Evolutionary conservation across 1,284 basidiomycete species (phyloP), one percentile per base, ranked within the genome.

Genomic region (Rhodotorula glutinis): DNA sequence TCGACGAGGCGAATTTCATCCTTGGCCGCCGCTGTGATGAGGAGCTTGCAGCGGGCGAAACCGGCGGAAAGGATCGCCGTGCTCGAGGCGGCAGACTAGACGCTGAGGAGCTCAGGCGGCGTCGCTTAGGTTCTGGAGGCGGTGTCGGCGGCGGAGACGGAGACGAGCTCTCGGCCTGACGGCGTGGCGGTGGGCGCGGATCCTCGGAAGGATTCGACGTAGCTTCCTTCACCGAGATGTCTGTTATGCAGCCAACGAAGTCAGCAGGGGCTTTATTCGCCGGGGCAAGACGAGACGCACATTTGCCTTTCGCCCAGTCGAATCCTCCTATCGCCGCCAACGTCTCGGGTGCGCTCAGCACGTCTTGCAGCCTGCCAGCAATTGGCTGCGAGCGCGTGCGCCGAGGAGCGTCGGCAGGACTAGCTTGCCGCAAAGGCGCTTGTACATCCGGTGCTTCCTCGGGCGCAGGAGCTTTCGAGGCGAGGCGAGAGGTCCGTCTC

Each of bases 151-250:
- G 51, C 1, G 57, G 66, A 16, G 65, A 47, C 16, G 61, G 57
- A 2, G 62, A 52, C 3, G 59, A 27, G 5, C 30, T 53, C 38
- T n/a, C 30, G 21, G 29, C 23, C 14, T 14, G 55, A 3, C 13
- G 10, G 33, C 51, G 66, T 23, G 54, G 54, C 19, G 60, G 62
- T 1, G 62, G 66, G 16, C 62, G 59, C 10, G 66, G 66, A 19
- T 67, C 53, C 17, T 53, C 52, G 19, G 66, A 67, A 4, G 66
- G 66, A 1, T 41, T 44, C 5, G 59, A 54, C 3, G 52, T 23
- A 17, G 63, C 62, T 23, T 67, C 66, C 55, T 58, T 59, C 58
- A 54, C 61, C 27, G 66, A 57, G 51, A 67, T 62, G 62, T 67
- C 62, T 63, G 46, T 27, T 1, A 30, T 29, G 27, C 3, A 29